Evolutionary conservation across 352 stramenopile species (phyloP), one percentile per base, ranked within the genome.

Genomic region (Phytophthora citrophthora): DNA sequence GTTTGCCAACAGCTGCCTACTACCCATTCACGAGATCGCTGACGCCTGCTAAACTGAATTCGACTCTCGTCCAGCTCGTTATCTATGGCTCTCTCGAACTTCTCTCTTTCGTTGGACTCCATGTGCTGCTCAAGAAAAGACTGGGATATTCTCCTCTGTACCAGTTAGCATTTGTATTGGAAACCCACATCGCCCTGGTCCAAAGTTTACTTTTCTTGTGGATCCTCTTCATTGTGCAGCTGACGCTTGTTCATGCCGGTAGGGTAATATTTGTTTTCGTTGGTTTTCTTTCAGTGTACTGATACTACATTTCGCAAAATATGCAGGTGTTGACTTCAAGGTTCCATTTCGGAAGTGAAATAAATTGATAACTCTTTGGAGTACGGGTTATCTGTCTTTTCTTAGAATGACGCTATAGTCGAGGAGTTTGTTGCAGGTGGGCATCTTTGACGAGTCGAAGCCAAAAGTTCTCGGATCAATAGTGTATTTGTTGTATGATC

Each of bases 151-250:
- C 58, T 5, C 55, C 62, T 5, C 8, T 68, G 2, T 74, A 77
- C 32, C 56, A 73, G 27, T 43, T 86, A 6, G 74, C 67, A 1
- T 83, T 86, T 46, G 74, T 86, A 20, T 63, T 86, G 0, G 74
- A 85, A 64, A 76, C 41, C 0, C 68, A 82, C 10, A 27, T 20
- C 0, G 36, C 61, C 6, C 27, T 65, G 15, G 12, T 81, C 4
- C 73, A 81, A 9, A 61, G 57, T 26, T 18, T 60, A 4, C 43
- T 82, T 5, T 67, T 82, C 24, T 24, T 74, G 6, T 77, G 67
- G 70, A 52, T 75, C 15, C 39, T 65, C 3, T 76, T 68, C 39
- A 73, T 70, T n/a, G 41, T 58, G 2, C 54, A 64, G 24, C 32
- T 70, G 1, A 66, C 54, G 13, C n/a, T 70, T 7, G 62, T 61